phyloP scores from a whole-genome alignment of 495 filamentous ascomycete genomes.

The Xylaria bambusicola region DNA sequence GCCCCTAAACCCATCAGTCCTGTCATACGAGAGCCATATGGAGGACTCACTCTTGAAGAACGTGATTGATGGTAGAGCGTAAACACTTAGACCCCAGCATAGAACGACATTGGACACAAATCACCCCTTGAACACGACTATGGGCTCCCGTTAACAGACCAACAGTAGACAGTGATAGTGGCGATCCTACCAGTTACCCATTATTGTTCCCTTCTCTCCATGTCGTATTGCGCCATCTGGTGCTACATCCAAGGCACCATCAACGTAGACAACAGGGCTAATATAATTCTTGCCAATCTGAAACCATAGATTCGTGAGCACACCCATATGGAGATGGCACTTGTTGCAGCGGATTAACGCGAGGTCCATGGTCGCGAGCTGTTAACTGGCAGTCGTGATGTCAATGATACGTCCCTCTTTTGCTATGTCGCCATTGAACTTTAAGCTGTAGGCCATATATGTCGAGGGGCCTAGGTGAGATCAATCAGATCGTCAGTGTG shows the following conservation, averaged over 20 bases:
- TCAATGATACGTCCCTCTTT: neutral
- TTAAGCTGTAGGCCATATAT: neutral
- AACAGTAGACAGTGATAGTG: neutral
- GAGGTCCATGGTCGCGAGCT: conserved; percentile 29
- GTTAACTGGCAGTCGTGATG: neutral
- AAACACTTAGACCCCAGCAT: conserved; percentile 35
- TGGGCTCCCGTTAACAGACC: conserved; percentile 3
- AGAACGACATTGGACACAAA: conserved; percentile 30
- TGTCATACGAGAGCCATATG: neutral
- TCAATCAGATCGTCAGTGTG: neutral
- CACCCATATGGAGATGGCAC: conserved; percentile 39
- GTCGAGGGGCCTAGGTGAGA: neutral
- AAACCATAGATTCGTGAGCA: conserved; percentile 46
- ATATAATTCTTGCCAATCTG: conserved; percentile 46
- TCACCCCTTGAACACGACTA: conserved; percentile 36
- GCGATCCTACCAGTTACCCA: conserved; percentile 37
- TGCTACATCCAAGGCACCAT: conserved; percentile 20
- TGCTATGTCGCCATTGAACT: neutral
- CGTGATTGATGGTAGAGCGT: conserved; percentile 36
- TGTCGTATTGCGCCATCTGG: conserved; percentile 21
- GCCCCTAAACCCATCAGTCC: conserved; percentile 23
- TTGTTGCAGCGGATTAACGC: conserved; percentile 41
- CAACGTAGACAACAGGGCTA: conserved; percentile 37
- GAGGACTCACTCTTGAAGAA: conserved; percentile 36
- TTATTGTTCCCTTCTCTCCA: conserved; percentile 34